phyloP scores from a whole-genome alignment of 2,329 filamentous ascomycete genomes.

The Xylaria sp. region DNA sequence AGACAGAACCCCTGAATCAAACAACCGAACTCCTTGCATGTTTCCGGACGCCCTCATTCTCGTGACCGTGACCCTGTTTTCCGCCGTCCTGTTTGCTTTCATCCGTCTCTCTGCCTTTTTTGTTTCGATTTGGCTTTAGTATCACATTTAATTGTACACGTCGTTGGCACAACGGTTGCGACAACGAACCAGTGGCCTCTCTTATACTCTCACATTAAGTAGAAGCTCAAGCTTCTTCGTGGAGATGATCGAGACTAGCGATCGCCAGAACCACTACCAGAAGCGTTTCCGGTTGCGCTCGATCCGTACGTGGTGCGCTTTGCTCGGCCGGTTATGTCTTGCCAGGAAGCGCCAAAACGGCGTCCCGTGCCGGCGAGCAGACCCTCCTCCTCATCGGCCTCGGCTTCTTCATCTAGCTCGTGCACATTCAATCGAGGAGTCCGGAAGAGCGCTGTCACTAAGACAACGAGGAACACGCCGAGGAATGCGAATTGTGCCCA shows the following conservation, averaged over 20 bases:
- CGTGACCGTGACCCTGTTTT: too few relatives aligned
- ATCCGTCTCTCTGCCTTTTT: constrained; percentile 1
- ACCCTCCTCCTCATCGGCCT: constrained; percentile 90
- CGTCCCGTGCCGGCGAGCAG: constrained; percentile 77
- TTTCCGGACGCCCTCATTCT: constrained; percentile 1
- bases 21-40: constrained; percentile 12
- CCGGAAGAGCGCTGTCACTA: constrained; percentile 72
- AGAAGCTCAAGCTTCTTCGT: too few relatives aligned
- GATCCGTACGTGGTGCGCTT: constrained; percentile 17
- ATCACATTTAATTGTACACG: constrained; percentile 5
- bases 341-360: constrained; percentile 80
- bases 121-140: neutral
- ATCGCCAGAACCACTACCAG: neutral
- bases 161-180: constrained; percentile 1
- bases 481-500: constrained; percentile 96
- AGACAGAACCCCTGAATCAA: constrained; percentile 5
- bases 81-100: neutral
- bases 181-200: neutral
- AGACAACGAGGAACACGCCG: constrained; percentile 73
- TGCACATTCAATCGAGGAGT: constrained; percentile 71
- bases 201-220: neutral
- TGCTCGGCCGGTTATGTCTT: constrained; percentile 65
- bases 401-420: constrained; percentile 80
- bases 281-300: constrained; percentile 8
- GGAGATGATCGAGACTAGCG: neutral